phyloP scores from a whole-genome alignment of 805 yeast species.

The Starmerella sp. region DNA sequence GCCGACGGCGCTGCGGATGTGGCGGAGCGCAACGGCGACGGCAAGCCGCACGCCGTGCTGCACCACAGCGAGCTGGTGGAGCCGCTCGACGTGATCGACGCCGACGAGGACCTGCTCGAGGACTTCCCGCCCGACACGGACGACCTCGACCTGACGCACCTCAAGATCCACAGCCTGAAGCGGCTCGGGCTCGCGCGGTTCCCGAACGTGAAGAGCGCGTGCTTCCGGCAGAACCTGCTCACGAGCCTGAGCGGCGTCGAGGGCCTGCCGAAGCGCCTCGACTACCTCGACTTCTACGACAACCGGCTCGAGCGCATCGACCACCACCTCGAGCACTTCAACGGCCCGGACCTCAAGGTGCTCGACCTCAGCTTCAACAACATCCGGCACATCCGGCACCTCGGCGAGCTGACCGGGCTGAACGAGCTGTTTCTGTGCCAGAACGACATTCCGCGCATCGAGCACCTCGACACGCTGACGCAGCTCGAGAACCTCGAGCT shows the following conservation, averaged over 20 bases:
- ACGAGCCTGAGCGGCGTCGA: slow-evolving; percentile 65
- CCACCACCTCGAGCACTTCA: slow-evolving; percentile 50
- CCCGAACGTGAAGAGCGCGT: slow-evolving; percentile 44
- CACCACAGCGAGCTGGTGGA: slow-evolving; percentile 16
- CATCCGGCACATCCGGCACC: slow-evolving; percentile 71
- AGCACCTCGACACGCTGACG: slow-evolving; percentile 46
- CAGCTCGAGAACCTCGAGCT: slow-evolving; percentile 64
- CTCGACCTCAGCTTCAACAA: slow-evolving; percentile 85
- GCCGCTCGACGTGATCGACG: slow-evolving; percentile 37
- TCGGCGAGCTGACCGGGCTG: slow-evolving; percentile 50
- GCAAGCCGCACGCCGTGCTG: slow-evolving; percentile 6
- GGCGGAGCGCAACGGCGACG: neutral
- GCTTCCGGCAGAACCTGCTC: slow-evolving; percentile 74
- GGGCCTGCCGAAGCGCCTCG: slow-evolving; percentile 43
- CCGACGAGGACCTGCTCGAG: slow-evolving; percentile 46
- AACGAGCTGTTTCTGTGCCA: slow-evolving; percentile 76
- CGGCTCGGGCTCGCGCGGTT: slow-evolving; percentile 41
- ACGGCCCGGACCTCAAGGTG: slow-evolving; percentile 35
- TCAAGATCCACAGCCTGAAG: slow-evolving; percentile 41
- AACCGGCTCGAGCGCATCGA: slow-evolving; percentile 75
- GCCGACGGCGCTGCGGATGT: neutral
- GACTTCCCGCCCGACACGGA: slow-evolving; percentile 39
- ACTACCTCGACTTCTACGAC: slow-evolving; percentile 81
- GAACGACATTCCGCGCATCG: slow-evolving; percentile 66
- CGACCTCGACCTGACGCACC: slow-evolving; percentile 47